Base-by-base conservation (phyloP, 2,329 filamentous ascomycete species). In the Aplosporella prunicola region DNA sequence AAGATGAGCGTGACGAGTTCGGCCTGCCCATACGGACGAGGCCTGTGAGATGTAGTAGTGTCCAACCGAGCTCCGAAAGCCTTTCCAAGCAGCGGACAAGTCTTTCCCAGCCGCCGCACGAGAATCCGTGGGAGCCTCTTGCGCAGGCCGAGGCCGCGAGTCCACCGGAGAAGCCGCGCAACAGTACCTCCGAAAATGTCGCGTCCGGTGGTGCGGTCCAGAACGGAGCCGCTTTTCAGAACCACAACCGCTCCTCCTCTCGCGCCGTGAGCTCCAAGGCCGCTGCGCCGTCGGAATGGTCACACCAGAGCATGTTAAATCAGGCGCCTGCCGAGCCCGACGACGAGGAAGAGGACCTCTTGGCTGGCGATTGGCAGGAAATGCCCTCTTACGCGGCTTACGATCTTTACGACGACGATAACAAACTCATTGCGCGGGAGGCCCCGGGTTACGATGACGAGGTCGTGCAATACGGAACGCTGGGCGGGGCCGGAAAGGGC, bases 311-410 rank as follows among this genome's bases (percentile, higher is more conserved):
- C 46, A 63, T 87, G 32, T n/a, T n/a, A n/a, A n/a, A n/a, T n/a
- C n/a, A n/a, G n/a, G 72, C 78, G 5, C 53, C 48, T 5, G 41
- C 52, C 27, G 55, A 58, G 25, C 53, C 72, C 26, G 65, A 74
- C 9, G 62, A 71, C 20, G 57, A 64, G 9, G 66, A 74, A 3
- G 82, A 84, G 14, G 69, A 76, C 9, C 76, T 76, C 5, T 82
- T 82, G n/a, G 27, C 13, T n/a, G 78, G 66, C 1, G 76, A 71
- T 35, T 98, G 91, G 91, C 86, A 95, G 63, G 74, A 77, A 3
- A 98, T 98, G 91, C 91, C 89, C 2, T 78, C 91, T 1, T 86
- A 88, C 52, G 91, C 88, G 6, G 81, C 82, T 24, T 93, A 91
- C 56, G 89, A 96, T 60, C 82, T 94, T 47, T 98, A 96, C 59